Evolutionary conservation across 164 flowering plant genomes (phyloP), one percentile per base, ranked within the genome.

Genomic region (Paratinospora sagittata): DNA sequence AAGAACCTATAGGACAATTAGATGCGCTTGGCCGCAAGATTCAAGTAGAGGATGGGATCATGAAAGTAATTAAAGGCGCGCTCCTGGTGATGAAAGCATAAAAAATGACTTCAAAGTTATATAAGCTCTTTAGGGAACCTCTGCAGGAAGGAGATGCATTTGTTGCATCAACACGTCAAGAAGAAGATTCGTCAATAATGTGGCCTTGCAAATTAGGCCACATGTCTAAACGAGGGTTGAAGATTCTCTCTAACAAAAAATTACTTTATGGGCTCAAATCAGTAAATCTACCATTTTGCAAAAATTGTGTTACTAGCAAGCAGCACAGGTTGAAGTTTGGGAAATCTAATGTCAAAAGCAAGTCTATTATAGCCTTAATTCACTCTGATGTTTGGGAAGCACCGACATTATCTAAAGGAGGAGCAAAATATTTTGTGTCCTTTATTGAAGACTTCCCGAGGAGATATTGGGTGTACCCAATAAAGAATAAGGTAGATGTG

Each of bases 191-290:
- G 19, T 55, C 66, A 21, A 75, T 65, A 57, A 65, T 36, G 64
- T 74, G 77, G 73, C 77, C 69, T 36, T 6, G 16, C 2, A 69
- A 65, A 13, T 52, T 73, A 37, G 73, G 77, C 43, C 73, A 75
- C 63, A 66, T 70, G 57, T 70, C 58, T 8, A 41, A 75, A 41
- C 65, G 27, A 55, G 70, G 70, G 0, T 23, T 75, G 66, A 65
- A 75, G 66, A 64, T 70, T 52, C 73, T 75, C 61, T 0, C 58
- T 24, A 58, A 68, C 19, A 64, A 23, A 21, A 68, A 68, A 13
- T 65, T 73, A 2, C 63, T 75, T 17, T 34, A 27, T 6, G 73
- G 69, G 21, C 69, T 65, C 65, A 74, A 36, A 52, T 27, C 7
- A 14, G 68, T 47, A 11, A 11, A 11, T 11, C 17, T 47, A 47